Percentiles rank a stretch among this genome's conserved stretches.
These are phyloP conservation scores for Cladosporium sp. DNA, from an alignment of 2,329 filamentous ascomycete species.

Conservation along the genomic window DNA sequence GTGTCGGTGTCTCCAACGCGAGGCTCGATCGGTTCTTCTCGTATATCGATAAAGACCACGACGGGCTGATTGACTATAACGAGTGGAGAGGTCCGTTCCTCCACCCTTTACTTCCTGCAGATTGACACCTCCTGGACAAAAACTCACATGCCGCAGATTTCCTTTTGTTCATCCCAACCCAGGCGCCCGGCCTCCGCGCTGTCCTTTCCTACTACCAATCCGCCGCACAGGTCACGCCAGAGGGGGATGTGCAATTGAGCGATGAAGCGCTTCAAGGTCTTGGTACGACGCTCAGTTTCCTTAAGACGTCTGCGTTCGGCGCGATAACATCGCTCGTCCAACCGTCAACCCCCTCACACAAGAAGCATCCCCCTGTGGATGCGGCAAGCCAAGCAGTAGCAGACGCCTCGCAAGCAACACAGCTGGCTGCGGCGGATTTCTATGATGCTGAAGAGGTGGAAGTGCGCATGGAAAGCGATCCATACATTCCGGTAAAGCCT, in stretches of 20 bases:
- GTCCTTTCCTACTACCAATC: constrained; percentile 89
- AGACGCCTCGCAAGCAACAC: constrained; percentile 5
- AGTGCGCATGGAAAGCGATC: constrained; percentile 23
- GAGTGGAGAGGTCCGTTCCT: constrained; percentile 81
- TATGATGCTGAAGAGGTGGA: constrained; percentile 15
- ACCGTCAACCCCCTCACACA: constrained; percentile 14
- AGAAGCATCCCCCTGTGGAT: constrained; percentile 12
- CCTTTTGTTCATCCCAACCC: constrained; percentile 75
- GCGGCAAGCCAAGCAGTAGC: constrained; percentile 2
- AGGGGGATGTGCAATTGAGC: constrained; percentile 89
- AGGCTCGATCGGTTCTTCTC: constrained; percentile 81
- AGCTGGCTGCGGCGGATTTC: constrained; percentile 9
- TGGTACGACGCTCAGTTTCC: constrained; percentile 72
- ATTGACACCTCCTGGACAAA: not conserved
- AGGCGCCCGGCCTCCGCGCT: constrained; percentile 67
- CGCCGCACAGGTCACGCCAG: constrained; percentile 80
- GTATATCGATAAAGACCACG: constrained; percentile 83
- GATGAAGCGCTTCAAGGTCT: constrained; percentile 87
- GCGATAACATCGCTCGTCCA: constrained; percentile 56
- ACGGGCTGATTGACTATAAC: constrained; percentile 81
- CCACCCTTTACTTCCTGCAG: not conserved
- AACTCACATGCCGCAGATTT: constrained; percentile 59
- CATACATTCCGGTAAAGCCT: constrained; percentile 31
- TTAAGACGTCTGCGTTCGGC: constrained; percentile 70
- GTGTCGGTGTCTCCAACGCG: constrained; percentile 69